These are phyloP conservation scores for Adansonia rubrostipa DNA, from an alignment of 441 rosid species.

Conservation along the genomic window DNA sequence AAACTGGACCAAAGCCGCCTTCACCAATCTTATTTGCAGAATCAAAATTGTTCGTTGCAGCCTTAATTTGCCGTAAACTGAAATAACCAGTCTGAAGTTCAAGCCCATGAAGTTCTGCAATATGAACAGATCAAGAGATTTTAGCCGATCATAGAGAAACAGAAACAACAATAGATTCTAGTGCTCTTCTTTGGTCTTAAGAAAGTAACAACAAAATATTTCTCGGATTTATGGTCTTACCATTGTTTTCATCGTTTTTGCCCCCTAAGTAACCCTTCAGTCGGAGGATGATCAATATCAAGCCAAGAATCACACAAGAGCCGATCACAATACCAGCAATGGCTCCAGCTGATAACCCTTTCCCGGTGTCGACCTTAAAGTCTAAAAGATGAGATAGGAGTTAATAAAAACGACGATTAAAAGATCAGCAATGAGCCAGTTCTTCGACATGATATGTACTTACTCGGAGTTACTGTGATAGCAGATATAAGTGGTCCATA, in stretches of 20 bases:
- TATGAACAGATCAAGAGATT: not conserved
- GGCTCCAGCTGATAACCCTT: conserved; percentile 62
- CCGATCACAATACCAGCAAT: conserved; percentile 68
- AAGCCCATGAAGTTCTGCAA: conserved; percentile 58
- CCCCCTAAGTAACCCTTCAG: conserved; percentile 59
- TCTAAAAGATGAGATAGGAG: conserved; percentile 46
- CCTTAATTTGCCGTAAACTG: conserved; percentile 69
- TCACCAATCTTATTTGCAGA: conserved; percentile 76
- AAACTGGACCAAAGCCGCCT: conserved; percentile 94
- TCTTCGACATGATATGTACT: conserved; percentile 26
- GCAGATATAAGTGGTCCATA: conserved; percentile 94
- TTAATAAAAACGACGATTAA: not conserved
- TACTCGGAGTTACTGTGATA: conserved; percentile 77
- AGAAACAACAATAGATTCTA: not conserved
- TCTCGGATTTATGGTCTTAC: conserved; percentile 33
- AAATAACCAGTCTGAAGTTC: conserved; percentile 72
- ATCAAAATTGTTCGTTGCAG: conserved; percentile 73
- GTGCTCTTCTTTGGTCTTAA: not conserved
- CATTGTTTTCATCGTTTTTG: conserved; percentile 52
- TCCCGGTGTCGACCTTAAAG: conserved; percentile 58
- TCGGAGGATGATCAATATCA: conserved; percentile 52
- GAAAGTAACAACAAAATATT: not conserved
- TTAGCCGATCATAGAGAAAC: not conserved
- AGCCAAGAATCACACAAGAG: conserved; percentile 38
- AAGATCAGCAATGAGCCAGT: not conserved